phyloP scores from a whole-genome alignment of 2,329 filamentous ascomycete genomes.

The Nigrospora osmanthi region DNA sequence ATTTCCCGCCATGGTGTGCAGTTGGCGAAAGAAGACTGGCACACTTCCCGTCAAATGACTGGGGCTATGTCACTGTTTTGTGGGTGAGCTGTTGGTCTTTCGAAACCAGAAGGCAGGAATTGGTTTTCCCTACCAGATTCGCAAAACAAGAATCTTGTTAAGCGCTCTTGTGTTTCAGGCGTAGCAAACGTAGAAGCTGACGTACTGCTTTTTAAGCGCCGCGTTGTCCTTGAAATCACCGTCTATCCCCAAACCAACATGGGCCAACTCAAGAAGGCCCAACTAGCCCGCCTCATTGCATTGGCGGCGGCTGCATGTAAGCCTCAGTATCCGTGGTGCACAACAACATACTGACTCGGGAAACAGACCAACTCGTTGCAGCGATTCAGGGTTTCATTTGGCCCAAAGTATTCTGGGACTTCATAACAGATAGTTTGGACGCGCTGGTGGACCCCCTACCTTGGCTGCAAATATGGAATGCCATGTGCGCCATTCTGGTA shows the following conservation, averaged over 20 bases:
- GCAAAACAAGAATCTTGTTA: too few relatives aligned
- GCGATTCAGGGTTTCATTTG: conserved; percentile 1
- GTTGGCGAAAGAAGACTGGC: not conserved
- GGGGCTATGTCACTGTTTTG: not conserved
- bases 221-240: not conserved
- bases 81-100: not conserved
- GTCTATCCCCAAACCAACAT: not conserved
- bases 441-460: not conserved
- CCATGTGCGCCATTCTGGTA: not conserved
- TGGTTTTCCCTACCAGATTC: not conserved
- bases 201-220: too few relatives aligned
- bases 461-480: not conserved
- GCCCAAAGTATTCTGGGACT: conserved; percentile 1
- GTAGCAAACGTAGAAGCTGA: too few relatives aligned
- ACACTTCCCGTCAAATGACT: not conserved
- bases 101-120: not conserved
- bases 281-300: not conserved
- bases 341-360: not conserved
- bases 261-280: not conserved
- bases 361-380: not conserved
- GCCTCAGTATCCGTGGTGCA: not conserved
- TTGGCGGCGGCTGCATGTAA: not conserved
- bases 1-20: not conserved
- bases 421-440: not conserved
- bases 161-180: too few relatives aligned